Evolutionary conservation across 164 flowering plant species (phyloP).

Genomic region (Tetrastigma voinierianum): DNA sequence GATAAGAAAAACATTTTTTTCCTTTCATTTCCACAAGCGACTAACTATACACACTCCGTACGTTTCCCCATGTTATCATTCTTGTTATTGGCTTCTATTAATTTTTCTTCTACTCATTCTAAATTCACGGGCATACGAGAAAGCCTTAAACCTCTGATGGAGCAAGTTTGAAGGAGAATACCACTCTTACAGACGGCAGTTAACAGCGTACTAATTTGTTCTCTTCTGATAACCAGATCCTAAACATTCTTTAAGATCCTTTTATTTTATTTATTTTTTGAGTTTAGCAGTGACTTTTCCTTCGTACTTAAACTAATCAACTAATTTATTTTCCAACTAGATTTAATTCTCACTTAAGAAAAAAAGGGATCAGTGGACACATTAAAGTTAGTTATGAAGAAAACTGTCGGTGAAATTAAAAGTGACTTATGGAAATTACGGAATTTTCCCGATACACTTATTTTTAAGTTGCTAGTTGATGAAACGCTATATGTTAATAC

Average conservation of each 20-base stretch:
- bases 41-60: no score
- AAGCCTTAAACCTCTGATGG: conserved; percentile 60
- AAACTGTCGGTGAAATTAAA: conserved; percentile 82
- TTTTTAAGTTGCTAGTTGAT: no score
- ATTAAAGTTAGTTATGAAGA: conserved; percentile 68
- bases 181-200: conserved; percentile 52
- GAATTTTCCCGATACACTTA: background rate
- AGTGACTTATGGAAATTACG: conserved; percentile 9
- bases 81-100: background rate
- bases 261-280: background rate
- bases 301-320: background rate
- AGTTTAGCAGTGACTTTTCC: no score
- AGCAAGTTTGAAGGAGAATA: conserved; percentile 69
- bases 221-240: background rate
- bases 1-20: no score
- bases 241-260: background rate
- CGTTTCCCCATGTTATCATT: background rate
- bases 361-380: conserved; percentile 84
- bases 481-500: background rate
- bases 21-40: no score
- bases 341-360: conserved; percentile 74
- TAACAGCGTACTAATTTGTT: conserved; percentile 75
- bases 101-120: background rate
- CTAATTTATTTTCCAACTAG: conserved; percentile 30
- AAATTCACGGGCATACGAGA: conserved; percentile 57